Evolutionary conservation across 2,329 filamentous ascomycete genomes (phyloP).

Genomic region (Curvularia verruculosa): DNA sequence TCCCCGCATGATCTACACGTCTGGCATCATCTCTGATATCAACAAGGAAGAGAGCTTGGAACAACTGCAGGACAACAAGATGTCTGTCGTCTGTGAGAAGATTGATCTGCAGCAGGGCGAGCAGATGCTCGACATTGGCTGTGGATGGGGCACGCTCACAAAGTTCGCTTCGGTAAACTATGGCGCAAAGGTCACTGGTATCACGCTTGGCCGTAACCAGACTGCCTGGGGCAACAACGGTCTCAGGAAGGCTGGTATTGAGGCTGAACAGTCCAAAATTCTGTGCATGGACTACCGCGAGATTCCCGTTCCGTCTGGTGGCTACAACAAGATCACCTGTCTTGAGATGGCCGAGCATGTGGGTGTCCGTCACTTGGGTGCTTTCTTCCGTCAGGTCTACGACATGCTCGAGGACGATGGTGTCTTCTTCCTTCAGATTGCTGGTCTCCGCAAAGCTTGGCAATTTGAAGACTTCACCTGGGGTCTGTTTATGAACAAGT

Average conservation of each 20-base stretch:
- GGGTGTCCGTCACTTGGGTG: slow-evolving; percentile 83
- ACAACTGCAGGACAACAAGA: slow-evolving; percentile 96
- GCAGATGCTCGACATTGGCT: slow-evolving; percentile 89
- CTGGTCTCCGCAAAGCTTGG: slow-evolving; percentile 91
- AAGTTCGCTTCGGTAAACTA: slow-evolving; percentile 94
- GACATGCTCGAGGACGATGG: slow-evolving; percentile 97
- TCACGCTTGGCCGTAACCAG: slow-evolving; percentile 95
- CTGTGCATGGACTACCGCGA: slow-evolving; percentile 98
- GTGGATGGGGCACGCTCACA: slow-evolving; percentile 95
- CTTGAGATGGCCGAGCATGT: slow-evolving; percentile 99
- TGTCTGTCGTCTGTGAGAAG: slow-evolving; percentile 95
- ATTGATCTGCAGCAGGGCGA: slow-evolving; percentile 83
- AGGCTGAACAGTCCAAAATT: slow-evolving; percentile 88
- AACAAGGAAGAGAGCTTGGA: slow-evolving; percentile 89
- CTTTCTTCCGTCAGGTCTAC: slow-evolving; percentile 84
- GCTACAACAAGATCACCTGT: slow-evolving; percentile 94
- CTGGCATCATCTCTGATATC: slow-evolving; percentile 88
- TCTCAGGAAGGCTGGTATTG: slow-evolving; percentile 78
- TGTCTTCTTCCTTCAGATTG: slow-evolving; percentile 93
- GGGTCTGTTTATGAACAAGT: slow-evolving; percentile 99
- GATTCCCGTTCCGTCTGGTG: slow-evolving; percentile 76
- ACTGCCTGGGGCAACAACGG: slow-evolving; percentile 95
- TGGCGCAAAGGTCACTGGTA: slow-evolving; percentile 81
- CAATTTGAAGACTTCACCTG: slow-evolving; percentile 98
- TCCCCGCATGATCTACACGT: slow-evolving; percentile 98